phyloP scores from a whole-genome alignment of 768 basidiomycete genomes.

The Calvatia gigantea region DNA sequence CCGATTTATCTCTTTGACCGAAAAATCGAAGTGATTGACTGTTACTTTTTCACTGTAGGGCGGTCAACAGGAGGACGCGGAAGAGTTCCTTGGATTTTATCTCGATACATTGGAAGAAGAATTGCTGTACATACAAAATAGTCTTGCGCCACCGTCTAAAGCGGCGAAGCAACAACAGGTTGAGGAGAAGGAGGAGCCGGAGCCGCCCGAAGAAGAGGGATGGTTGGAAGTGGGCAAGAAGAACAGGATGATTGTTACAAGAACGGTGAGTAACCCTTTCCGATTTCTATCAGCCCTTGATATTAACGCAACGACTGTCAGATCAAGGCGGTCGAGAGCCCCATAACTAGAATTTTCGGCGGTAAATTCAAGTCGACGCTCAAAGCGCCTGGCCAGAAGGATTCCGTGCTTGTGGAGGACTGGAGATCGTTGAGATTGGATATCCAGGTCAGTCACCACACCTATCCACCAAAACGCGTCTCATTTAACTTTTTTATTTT shows the following conservation, averaged over 20 bases:
- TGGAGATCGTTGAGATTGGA: slow-evolving; percentile 88
- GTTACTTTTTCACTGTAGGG: slow-evolving; percentile 39
- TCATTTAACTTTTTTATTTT: not conserved
- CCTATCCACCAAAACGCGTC: not conserved
- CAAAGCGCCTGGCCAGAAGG: slow-evolving; percentile 75
- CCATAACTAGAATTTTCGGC: slow-evolving; percentile 90
- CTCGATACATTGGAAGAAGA: slow-evolving; percentile 95
- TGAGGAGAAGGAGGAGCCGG: slow-evolving; percentile 43
- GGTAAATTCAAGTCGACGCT: slow-evolving; percentile 88
- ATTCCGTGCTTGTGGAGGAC: slow-evolving; percentile 86
- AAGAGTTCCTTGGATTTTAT: slow-evolving; percentile 98
- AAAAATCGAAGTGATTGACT: not conserved
- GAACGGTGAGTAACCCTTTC: slow-evolving; percentile 53
- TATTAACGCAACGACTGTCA: slow-evolving; percentile 22
- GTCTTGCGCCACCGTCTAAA: slow-evolving; percentile 40
- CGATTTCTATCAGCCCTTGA: not conserved
- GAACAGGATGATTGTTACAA: slow-evolving; percentile 75
- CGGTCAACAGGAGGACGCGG: slow-evolving; percentile 96
- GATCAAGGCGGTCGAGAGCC: slow-evolving; percentile 80
- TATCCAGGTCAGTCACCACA: slow-evolving; percentile 62
- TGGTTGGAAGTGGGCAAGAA: slow-evolving; percentile 95
- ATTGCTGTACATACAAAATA: slow-evolving; percentile 61
- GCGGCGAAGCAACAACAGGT: slow-evolving; percentile 24
- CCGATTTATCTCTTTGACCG: slow-evolving; percentile 4
- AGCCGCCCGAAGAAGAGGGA: slow-evolving; percentile 53